These are phyloP conservation scores for Hypomyces perniciosus DNA, from an alignment of 2,329 filamentous ascomycete genomes.

Conservation along the genomic window DNA sequence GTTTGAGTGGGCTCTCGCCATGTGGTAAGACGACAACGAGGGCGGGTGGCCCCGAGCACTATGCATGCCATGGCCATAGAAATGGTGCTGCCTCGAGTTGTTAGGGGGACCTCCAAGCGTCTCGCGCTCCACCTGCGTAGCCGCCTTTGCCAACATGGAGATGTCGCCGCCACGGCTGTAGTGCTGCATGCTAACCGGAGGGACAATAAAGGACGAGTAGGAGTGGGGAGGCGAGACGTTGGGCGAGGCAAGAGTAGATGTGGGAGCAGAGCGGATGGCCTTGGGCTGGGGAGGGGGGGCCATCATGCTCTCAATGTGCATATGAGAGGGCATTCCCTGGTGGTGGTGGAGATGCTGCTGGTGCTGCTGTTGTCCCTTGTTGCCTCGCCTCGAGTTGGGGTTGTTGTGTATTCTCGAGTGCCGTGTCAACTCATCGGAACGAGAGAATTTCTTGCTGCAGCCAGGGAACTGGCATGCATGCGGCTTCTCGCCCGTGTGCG, in stretches of 20 bases:
- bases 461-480: constrained; percentile 93
- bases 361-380: constrained; percentile 59
- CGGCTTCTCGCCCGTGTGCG: constrained; percentile 96
- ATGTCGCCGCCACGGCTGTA: constrained; percentile 50
- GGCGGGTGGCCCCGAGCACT: constrained; percentile 59
- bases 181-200: constrained; percentile 41
- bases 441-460: constrained; percentile 94
- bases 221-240: constrained; percentile 94
- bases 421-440: constrained; percentile 91
- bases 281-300: constrained; percentile 67
- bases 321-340: constrained; percentile 36
- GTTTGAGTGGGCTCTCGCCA: constrained; percentile 82
- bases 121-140: constrained; percentile 58
- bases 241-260: constrained; percentile 81
- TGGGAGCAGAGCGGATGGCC: constrained; percentile 81
- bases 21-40: constrained; percentile 81
- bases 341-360: constrained; percentile 31
- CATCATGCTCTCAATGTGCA: constrained; percentile 63
- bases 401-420: constrained; percentile 99
- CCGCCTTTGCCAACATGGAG: constrained; percentile 54
- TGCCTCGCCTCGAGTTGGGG: constrained; percentile 88
- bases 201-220: constrained; percentile 63
- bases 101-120: constrained; percentile 37
- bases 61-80: constrained; percentile 44
- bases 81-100: constrained; percentile 46